Evolutionary conservation across 1,284 basidiomycete genomes (phyloP).

Genomic region (Melampsora americana): DNA sequence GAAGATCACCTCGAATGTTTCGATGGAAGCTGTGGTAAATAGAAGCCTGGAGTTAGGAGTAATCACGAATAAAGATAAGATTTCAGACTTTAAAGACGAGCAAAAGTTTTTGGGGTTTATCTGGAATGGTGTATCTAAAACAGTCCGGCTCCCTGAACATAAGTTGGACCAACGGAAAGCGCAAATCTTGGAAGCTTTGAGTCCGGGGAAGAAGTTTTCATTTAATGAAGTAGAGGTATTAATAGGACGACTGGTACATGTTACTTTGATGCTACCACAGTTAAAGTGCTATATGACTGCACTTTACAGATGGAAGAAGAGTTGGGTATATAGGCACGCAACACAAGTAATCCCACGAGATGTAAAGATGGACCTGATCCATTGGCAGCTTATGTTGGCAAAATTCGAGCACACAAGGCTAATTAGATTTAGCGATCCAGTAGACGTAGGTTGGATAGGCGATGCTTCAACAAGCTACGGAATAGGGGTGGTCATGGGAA

Average conservation of each 20-base stretch:
- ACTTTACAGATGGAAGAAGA: constrained; percentile 1
- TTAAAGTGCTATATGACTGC: background rate
- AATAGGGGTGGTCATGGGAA: background rate
- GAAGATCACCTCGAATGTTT: background rate
- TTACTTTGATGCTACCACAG: background rate
- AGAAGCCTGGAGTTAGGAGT: background rate
- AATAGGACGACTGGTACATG: background rate
- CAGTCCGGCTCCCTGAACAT: background rate
- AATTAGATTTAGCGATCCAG: background rate
- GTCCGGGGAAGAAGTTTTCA: background rate
- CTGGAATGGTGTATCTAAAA: background rate
- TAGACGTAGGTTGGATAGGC: constrained; percentile 9
- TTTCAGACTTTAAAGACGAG: background rate
- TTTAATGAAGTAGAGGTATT: background rate
- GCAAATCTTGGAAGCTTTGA: background rate
- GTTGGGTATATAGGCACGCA: background rate
- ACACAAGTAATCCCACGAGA: background rate
- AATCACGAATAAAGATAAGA: background rate
- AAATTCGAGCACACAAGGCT: constrained; percentile 9
- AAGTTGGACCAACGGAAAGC: background rate
- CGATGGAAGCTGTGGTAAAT: background rate
- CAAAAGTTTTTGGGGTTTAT: background rate
- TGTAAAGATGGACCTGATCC: background rate
- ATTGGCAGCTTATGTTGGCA: background rate
- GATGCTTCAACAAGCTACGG: constrained; percentile 10